Conservation (phyloP, 2,329 filamentous ascomycete genomes). For the Didymella pomorum region DNA sequence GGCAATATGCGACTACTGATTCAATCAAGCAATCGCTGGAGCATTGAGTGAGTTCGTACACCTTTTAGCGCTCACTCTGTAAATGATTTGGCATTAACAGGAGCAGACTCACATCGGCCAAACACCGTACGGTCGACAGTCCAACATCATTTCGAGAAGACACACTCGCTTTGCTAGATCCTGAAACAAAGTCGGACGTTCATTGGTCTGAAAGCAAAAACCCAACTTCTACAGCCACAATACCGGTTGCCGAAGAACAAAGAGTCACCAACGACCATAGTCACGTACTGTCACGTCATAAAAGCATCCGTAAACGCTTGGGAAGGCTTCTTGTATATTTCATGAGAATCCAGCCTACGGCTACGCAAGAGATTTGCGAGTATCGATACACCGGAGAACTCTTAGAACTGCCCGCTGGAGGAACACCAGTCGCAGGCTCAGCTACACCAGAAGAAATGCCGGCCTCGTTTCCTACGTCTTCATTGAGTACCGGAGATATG, state of each 20-base stretch:
- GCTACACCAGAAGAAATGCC: slow-evolving; percentile 10
- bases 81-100: background rate
- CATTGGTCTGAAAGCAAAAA: background rate
- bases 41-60: slow-evolving; percentile 21
- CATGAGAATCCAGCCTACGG: background rate
- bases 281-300: slow-evolving; percentile 2
- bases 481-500: background rate
- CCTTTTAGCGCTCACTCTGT: background rate
- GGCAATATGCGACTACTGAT: slow-evolving; percentile 22
- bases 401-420: slow-evolving; percentile 9
- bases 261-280: background rate
- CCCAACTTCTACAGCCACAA: background rate
- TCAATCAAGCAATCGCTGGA: slow-evolving; percentile 10
- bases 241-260: background rate
- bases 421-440: background rate
- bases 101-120: slow-evolving; percentile 10
- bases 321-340: slow-evolving; percentile 7
- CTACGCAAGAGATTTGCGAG: background rate
- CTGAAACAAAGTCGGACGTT: background rate
- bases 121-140: background rate
- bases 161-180: background rate
- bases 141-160: background rate
- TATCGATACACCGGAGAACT: background rate
- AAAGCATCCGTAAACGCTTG: slow-evolving; percentile 7
- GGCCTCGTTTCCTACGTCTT: background rate